Conservation (phyloP, 2,329 filamentous ascomycete genomes). For the Ustulina deusta region DNA sequence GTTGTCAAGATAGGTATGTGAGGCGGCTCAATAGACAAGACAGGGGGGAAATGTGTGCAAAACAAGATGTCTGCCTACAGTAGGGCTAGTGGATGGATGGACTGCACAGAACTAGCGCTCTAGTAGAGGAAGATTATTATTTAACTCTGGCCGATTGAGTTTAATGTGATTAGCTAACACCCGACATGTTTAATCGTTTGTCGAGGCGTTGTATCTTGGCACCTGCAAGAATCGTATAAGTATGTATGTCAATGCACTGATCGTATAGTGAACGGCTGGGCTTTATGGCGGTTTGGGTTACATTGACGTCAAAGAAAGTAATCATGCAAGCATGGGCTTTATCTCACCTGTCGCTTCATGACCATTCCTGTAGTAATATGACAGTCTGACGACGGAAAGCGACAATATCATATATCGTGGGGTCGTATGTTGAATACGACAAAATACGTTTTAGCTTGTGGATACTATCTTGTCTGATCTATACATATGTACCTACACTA, state of each 20-base stretch:
- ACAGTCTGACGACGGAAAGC: conserved; percentile 3
- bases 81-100: neutral
- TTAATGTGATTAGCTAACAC: neutral
- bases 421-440: conserved; percentile 1
- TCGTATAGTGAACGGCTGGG: conserved; percentile 24
- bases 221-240: conserved; percentile 26
- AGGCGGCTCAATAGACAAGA: neutral
- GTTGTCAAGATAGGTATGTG: neutral
- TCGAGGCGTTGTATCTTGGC: conserved; percentile 4
- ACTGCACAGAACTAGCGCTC: neutral
- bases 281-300: conserved; percentile 4
- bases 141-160: neutral
- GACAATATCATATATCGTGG: neutral
- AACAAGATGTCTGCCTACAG: neutral
- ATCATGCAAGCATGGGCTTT: neutral
- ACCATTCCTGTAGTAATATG: conserved; percentile 10
- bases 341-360: neutral
- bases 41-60: neutral
- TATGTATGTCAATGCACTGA: conserved; percentile 20
- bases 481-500: neutral
- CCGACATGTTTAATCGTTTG: conserved; percentile 3
- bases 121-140: neutral
- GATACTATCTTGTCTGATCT: neutral
- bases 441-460: conserved; percentile 9
- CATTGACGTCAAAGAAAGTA: neutral